Evolutionary conservation across 805 yeast species (phyloP).

Genomic region (Wickerhamiella cacticola): DNA sequence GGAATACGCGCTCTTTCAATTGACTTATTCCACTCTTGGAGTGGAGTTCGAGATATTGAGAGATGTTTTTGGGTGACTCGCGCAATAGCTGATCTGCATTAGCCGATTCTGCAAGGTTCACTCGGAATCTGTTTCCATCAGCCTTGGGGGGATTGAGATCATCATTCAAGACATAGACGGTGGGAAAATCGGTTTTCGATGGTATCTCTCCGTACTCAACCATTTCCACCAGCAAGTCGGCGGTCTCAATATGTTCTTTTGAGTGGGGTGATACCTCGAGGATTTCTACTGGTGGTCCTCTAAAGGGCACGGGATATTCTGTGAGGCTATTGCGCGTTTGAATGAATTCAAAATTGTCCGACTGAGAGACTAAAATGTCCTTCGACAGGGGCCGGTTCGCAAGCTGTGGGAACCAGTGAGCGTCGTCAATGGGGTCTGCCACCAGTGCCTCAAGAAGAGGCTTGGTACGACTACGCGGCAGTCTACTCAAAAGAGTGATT

Average conservation of each 20-base stretch:
- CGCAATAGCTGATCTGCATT: constrained; percentile 22
- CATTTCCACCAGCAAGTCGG: constrained; percentile 16
- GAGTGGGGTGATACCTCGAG: constrained; percentile 26
- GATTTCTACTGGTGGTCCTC: constrained; percentile 23
- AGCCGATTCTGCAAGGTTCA: constrained; percentile 20
- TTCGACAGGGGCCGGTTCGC: constrained; percentile 25
- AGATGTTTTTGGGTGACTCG: constrained; percentile 23
- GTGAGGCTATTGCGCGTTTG: constrained; percentile 27
- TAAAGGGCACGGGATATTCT: constrained; percentile 24
- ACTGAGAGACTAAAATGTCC: constrained; percentile 25
- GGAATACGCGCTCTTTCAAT: constrained; percentile 19
- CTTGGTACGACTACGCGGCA: constrained; percentile 19
- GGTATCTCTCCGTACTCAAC: constrained; percentile 13
- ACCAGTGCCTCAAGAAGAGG: constrained; percentile 25
- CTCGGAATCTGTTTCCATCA: constrained; percentile 14
- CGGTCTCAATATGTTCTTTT: constrained; percentile 19
- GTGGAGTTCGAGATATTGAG: constrained; percentile 20
- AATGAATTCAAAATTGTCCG: constrained; percentile 23
- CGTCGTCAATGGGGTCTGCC: constrained; percentile 28
- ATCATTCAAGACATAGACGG: constrained; percentile 6
- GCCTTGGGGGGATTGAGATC: neutral
- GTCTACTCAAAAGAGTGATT: constrained; percentile 23
- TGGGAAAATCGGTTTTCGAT: neutral
- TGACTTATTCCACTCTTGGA: constrained; percentile 21
- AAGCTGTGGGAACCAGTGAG: constrained; percentile 26